Conservation (phyloP, 345 rosid species). For the Microthlaspi erraticum region DNA sequence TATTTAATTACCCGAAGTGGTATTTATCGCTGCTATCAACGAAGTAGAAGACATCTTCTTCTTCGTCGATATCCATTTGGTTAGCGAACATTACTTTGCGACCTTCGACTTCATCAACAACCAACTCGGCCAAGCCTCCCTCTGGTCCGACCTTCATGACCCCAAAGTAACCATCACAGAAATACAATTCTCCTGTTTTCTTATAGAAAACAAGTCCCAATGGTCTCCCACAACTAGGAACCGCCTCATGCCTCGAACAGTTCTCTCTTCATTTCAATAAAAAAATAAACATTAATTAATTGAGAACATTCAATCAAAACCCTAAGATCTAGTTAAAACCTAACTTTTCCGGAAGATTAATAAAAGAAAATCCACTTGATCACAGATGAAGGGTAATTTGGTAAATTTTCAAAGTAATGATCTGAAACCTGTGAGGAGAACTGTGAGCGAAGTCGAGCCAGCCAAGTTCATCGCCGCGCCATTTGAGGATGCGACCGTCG, state of each 20-base stretch:
- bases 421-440: constrained; percentile 55
- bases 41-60: constrained; percentile 66
- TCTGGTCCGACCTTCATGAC: constrained; percentile 66
- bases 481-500: constrained; percentile 65
- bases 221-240: constrained; percentile 77
- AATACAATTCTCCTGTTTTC: constrained; percentile 70
- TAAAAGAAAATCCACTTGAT: too few relatives aligned
- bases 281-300: background rate
- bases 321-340: too few relatives aligned
- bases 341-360: too few relatives aligned
- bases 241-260: constrained; percentile 41
- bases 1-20: constrained; percentile 57
- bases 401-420: background rate
- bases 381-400: background rate
- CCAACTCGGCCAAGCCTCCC: constrained; percentile 62
- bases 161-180: constrained; percentile 79
- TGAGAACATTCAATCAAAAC: background rate
- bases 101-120: constrained; percentile 58
- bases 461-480: constrained; percentile 46
- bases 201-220: constrained; percentile 63
- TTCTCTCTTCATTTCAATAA: constrained; percentile 26
- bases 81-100: constrained; percentile 62
- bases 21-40: constrained; percentile 63
- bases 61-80: constrained; percentile 67
- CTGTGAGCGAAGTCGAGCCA: constrained; percentile 72